Evolutionary conservation across 805 yeast species (phyloP).

Genomic region (Saccharomycopsis sp.): DNA sequence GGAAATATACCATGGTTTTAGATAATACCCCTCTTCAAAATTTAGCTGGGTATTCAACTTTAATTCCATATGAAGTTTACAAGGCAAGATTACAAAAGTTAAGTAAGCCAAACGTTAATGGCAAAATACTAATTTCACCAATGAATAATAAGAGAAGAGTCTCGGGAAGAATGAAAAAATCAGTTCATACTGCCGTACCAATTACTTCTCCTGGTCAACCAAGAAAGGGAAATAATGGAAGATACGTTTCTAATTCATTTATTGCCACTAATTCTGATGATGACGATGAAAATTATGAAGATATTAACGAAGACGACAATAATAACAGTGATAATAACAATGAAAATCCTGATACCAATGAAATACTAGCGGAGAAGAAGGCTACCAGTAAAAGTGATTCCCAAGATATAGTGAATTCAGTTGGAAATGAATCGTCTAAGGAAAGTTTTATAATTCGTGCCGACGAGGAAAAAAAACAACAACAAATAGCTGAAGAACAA

Average conservation of each 20-base stretch:
- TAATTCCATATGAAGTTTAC: constrained; percentile 56
- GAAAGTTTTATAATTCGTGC: constrained; percentile 15
- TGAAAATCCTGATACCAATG: background rate
- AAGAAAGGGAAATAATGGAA: constrained; percentile 19
- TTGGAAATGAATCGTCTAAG: background rate
- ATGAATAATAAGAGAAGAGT: constrained; percentile 63
- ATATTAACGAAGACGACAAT: constrained; percentile 19
- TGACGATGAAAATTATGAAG: constrained; percentile 43
- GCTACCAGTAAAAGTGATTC: background rate
- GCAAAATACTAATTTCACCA: constrained; percentile 1
- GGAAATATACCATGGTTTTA: constrained; percentile 87
- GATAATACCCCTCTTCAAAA: constrained; percentile 59
- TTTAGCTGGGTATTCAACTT: constrained; percentile 60
- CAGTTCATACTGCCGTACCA: constrained; percentile 76
- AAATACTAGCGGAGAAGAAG: too few relatives aligned
- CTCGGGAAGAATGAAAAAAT: constrained; percentile 58
- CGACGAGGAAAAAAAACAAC: constrained; percentile 4
- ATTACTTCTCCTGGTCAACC: constrained; percentile 96
- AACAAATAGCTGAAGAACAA: background rate
- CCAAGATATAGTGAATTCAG: too few relatives aligned
- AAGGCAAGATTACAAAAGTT: constrained; percentile 45
- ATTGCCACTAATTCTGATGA: constrained; percentile 30
- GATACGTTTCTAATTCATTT: constrained; percentile 20
- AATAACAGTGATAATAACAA: constrained; percentile 14
- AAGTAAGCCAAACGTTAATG: constrained; percentile 31